Evolutionary conservation across 23 red algal genomes (phyloP).

Genomic region (Gracilaria domingensis): DNA sequence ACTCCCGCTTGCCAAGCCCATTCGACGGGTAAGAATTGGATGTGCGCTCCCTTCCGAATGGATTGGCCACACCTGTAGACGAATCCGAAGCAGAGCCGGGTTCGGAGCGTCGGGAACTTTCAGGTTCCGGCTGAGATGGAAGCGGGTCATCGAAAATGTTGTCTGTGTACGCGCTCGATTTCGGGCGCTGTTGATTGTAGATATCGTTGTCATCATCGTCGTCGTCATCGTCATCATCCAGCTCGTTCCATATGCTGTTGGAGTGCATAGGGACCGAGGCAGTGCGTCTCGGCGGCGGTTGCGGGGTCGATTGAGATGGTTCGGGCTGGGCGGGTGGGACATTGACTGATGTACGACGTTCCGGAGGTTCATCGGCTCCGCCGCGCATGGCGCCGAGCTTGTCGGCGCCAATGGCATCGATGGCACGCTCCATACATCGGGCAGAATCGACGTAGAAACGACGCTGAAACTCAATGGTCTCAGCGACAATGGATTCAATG

Average conservation of each 20-base stretch:
- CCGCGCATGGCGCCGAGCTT: constrained; percentile 53
- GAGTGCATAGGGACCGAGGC: not conserved
- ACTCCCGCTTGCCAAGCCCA: constrained; percentile 69
- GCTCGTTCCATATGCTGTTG: constrained; percentile 37
- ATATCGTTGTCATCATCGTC: constrained; percentile 7
- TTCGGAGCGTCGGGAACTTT: constrained; percentile 16
- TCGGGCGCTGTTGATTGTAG: constrained; percentile 31
- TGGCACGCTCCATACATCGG: constrained; percentile 71
- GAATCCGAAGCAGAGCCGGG: constrained; percentile 29
- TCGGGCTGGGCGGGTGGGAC: not conserved
- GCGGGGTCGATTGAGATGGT: not conserved
- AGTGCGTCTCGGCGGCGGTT: not conserved
- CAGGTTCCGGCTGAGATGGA: constrained; percentile 22
- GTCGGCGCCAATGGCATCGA: constrained; percentile 60
- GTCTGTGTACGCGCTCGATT: constrained; percentile 14
- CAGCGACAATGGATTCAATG: constrained; percentile 56
- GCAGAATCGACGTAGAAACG: constrained; percentile 80
- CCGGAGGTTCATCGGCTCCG: constrained; percentile 28
- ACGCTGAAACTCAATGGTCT: constrained; percentile 81
- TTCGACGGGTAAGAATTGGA: constrained; percentile 58
- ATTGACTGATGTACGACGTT: not conserved
- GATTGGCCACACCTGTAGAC: constrained; percentile 11
- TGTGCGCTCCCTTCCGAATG: constrained; percentile 22
- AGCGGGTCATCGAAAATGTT: constrained; percentile 46
- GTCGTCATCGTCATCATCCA: constrained; percentile 40